A percentile compares a stretch with the other conserved stretches of the same genome.
Conservation (phyloP, 129 eudicot species). For the Chrysanthemum lavandulifolium region DNA sequence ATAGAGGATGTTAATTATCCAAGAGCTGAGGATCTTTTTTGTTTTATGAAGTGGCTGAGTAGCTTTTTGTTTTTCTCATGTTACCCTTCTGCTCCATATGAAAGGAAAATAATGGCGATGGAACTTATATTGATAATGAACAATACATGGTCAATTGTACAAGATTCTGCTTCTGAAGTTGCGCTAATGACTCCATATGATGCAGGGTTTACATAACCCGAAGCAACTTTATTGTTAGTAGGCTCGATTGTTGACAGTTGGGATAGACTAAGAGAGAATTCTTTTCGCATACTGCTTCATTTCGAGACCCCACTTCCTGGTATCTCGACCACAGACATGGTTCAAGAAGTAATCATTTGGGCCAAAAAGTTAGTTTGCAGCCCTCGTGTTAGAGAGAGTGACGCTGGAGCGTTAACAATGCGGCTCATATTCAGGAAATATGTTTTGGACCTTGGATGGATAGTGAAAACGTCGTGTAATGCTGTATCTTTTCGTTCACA, state of each 20-base stretch:
- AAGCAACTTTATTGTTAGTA: constrained; percentile 77
- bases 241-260: constrained; percentile 97
- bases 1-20: constrained; percentile 25
- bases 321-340: constrained; percentile 52
- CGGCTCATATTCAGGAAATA: constrained; percentile 85
- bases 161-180: constrained; percentile 38
- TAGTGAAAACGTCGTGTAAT: constrained; percentile 49
- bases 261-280: constrained; percentile 87
- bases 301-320: constrained; percentile 99
- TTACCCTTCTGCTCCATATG: constrained; percentile 99
- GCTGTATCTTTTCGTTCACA: constrained; percentile 34
- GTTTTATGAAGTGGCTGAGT: constrained; percentile 85
- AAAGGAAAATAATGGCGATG: constrained; percentile 94
- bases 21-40: constrained; percentile 65
- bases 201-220: constrained; percentile 58
- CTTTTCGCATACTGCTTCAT: constrained; percentile 71
- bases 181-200: constrained; percentile 62
- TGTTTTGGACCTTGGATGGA: constrained; percentile 83
- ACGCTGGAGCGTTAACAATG: constrained; percentile 91
- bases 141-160: constrained; percentile 65
- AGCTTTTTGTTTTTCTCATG: constrained; percentile 84
- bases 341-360: constrained; percentile 70
- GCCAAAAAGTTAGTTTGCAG: constrained; percentile 86
- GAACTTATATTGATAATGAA: constrained; percentile 82
- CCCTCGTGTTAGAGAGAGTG: constrained; percentile 99